Percentiles rank a stretch among this genome's conserved stretches.
Evolutionary conservation across 2,329 filamentous ascomycete genomes (phyloP).

Genomic region (Penicillium sp.): DNA sequence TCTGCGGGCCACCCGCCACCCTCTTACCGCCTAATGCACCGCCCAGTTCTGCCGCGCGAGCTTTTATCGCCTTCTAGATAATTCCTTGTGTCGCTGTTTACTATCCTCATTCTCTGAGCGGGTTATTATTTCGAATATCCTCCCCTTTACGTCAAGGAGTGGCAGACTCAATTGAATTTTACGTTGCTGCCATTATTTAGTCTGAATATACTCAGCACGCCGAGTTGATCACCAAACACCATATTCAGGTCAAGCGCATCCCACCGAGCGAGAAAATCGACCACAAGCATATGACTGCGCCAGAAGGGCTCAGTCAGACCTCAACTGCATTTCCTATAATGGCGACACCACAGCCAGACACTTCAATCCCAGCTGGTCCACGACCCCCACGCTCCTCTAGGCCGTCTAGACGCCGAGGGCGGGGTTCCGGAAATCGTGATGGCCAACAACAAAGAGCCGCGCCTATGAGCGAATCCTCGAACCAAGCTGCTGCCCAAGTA

Average conservation of each 20-base stretch:
- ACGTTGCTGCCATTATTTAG: background rate
- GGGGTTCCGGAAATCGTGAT: conserved; percentile 29
- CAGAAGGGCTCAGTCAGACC: background rate
- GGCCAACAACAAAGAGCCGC: conserved; percentile 20
- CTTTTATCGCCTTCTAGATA: conserved; percentile 20
- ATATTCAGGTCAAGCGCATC: background rate
- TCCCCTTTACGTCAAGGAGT: background rate
- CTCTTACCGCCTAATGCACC: conserved; percentile 17
- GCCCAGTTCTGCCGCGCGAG: conserved; percentile 22
- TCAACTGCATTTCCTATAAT: conserved; percentile 1
- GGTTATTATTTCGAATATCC: background rate
- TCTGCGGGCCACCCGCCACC: background rate
- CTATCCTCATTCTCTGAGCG: background rate
- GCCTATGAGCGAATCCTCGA: conserved; percentile 4
- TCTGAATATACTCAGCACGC: background rate
- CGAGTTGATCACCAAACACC: background rate
- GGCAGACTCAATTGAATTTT: background rate
- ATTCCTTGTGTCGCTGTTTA: conserved; percentile 11
- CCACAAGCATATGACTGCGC: background rate
- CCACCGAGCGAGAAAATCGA: background rate
- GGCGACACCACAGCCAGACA: conserved; percentile 6
- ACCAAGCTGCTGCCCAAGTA: background rate
- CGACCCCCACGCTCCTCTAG: conserved; percentile 20
- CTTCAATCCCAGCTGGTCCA: background rate
- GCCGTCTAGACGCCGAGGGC: conserved; percentile 26